phyloP scores from a whole-genome alignment of 345 rosid species.

The Noccaea bulbosa region DNA sequence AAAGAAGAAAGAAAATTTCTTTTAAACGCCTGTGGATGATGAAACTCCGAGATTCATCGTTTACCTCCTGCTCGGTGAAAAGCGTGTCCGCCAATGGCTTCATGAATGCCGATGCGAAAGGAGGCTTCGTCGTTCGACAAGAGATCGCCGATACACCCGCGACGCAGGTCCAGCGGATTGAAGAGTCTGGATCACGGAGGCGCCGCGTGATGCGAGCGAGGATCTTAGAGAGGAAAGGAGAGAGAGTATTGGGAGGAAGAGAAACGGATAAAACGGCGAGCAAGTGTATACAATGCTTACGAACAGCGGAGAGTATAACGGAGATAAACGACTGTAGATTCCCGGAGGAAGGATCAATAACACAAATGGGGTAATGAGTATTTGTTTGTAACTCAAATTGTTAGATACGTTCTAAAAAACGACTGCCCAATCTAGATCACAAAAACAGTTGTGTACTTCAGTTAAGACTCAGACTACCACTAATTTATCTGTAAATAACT shows the following conservation, averaged over 20 bases:
- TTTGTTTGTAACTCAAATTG: no score
- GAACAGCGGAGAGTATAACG: slow-evolving; percentile 70
- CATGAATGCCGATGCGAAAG: slow-evolving; percentile 62
- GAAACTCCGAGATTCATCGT: slow-evolving; percentile 38
- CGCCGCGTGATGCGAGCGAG: slow-evolving; percentile 67
- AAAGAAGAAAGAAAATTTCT: slow-evolving; percentile 12
- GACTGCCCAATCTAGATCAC: no score
- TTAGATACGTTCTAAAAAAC: no score
- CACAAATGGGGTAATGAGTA: no score
- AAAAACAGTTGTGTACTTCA: no score
- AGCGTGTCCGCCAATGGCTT: slow-evolving; percentile 78
- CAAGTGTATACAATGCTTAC: slow-evolving; percentile 76
- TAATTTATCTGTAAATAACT: no score
- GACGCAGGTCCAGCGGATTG: slow-evolving; percentile 71
- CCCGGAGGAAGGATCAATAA: slow-evolving; percentile 57
- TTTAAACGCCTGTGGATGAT: slow-evolving; percentile 36
- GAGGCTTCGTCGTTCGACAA: slow-evolving; percentile 56
- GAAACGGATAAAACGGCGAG: slow-evolving; percentile 61
- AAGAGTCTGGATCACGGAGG: slow-evolving; percentile 81
- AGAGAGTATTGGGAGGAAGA: slow-evolving; percentile 54
- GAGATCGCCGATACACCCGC: slow-evolving; percentile 66
- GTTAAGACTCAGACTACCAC: no score
- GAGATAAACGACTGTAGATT: slow-evolving; percentile 65
- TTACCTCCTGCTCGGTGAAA: slow-evolving; percentile 84
- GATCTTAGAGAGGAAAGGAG: slow-evolving; percentile 70